Evolutionary conservation across 306 rosid genomes (phyloP), one percentile per base, ranked within the genome.

Genomic region (Senna siamea): DNA sequence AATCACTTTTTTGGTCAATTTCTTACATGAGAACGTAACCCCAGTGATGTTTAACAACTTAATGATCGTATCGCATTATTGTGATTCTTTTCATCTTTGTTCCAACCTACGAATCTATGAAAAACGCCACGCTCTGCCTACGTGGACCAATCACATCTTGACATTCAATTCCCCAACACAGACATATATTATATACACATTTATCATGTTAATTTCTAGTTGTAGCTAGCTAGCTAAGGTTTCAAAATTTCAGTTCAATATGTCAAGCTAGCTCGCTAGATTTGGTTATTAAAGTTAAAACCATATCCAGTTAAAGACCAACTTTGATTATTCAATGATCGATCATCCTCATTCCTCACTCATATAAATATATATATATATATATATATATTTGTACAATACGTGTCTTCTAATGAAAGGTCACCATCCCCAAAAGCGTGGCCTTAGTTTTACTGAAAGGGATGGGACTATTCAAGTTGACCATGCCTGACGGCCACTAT

Each of bases 21-120:
- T 70, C 70, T 81, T 60, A 76, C 74, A 61, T 46, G 52, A 75
- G 75, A 85, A 85, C 85, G 87, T 73, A 86, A 82, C 87, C 68
- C 60, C 41, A 81, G 30, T 32, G 81, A 77, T 76, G 81, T 81
- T 86, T 73, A 80, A 69, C 69, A 79, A 65, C 75, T 41, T 18
- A 28, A 62, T 80, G 20, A 56, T 74, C 71, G 63, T 58, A 82
- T 79, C 83, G 23, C 69, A 60, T 57, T 44, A 40, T 18, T 69
- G 11, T 15, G 81, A 83, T 78, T 74, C 70, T 78, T 26, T 75
- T 17, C 34, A 61, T 82, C 75, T 79, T 58, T 75, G 50, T 58
- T 44, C 80, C 60, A 68, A 74, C 81, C 81, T 77, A 53, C 69
- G 14, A 76, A 68, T 57, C 66, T 70, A n/a, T 44, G n/a, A n/a